phyloP scores from a whole-genome alignment of 768 basidiomycete species.

The Amanita exitialis region DNA sequence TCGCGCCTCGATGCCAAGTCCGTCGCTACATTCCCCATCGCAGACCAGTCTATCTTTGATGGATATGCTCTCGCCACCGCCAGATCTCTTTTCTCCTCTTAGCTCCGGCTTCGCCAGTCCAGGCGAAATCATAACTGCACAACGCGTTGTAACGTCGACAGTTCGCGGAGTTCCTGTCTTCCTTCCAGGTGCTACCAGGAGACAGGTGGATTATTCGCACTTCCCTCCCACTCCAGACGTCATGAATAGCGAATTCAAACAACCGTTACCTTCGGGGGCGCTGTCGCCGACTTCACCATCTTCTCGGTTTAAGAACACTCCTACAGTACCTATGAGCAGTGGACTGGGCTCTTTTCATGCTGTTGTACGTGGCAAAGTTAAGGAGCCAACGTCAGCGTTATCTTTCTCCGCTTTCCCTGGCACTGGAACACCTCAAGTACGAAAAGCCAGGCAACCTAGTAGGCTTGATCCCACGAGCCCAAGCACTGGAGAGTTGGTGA shows the following conservation, averaged over 20 bases:
- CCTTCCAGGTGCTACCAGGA: constrained; percentile 16
- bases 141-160: constrained; percentile 26
- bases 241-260: constrained; percentile 15
- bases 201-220: constrained; percentile 23
- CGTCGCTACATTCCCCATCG: background rate
- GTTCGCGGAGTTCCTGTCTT: constrained; percentile 27
- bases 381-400: constrained; percentile 22
- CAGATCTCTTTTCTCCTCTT: background rate
- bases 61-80: background rate
- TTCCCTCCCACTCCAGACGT: constrained; percentile 28
- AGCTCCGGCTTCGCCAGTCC: constrained; percentile 15
- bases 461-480: constrained; percentile 33
- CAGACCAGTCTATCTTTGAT: background rate
- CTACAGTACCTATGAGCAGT: background rate
- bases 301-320: constrained; percentile 5
- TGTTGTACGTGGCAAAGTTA: constrained; percentile 47
- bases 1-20: background rate
- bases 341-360: constrained; percentile 33
- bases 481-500: constrained; percentile 40
- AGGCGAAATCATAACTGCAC: constrained; percentile 23
- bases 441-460: constrained; percentile 19
- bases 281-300: background rate
- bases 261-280: background rate
- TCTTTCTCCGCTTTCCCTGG: constrained; percentile 17
- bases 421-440: constrained; percentile 14